Conservation (phyloP, 2,329 filamentous ascomycete species). For the Aspergillus viridinutans region DNA sequence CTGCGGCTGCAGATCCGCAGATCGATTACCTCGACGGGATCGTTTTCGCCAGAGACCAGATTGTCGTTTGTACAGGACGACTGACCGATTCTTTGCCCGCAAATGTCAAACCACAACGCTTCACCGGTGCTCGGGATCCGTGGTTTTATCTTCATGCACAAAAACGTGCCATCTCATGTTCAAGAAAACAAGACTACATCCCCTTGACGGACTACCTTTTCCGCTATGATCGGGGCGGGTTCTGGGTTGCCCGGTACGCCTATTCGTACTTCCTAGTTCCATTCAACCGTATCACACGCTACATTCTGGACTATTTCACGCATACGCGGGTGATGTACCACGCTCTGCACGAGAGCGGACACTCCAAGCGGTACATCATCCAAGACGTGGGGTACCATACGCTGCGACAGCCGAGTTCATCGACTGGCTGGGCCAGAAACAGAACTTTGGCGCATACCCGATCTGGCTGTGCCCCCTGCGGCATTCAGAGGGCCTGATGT, state of each 20-base stretch:
- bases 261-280: conserved; percentile 58
- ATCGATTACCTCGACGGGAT: conserved; percentile 69
- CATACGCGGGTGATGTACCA: conserved; percentile 57
- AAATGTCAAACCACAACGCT: conserved; percentile 38
- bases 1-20: conserved; percentile 36
- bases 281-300: conserved; percentile 56
- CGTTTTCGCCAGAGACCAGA: conserved; percentile 52
- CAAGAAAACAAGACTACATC: conserved; percentile 53
- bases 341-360: conserved; percentile 53
- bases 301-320: conserved; percentile 54
- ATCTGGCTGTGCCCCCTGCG: conserved; percentile 56
- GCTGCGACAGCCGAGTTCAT: conserved; percentile 48
- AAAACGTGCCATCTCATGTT: conserved; percentile 47
- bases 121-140: conserved; percentile 58
- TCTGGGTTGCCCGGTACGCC: conserved; percentile 59
- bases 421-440: conserved; percentile 39
- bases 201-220: conserved; percentile 33
- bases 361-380: conserved; percentile 52
- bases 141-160: conserved; percentile 70
- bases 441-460: conserved; percentile 48
- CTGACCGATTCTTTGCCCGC: conserved; percentile 47
- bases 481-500: conserved; percentile 4
- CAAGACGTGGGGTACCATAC: conserved; percentile 58
- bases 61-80: conserved; percentile 59
- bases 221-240: conserved; percentile 57